phyloP scores from a whole-genome alignment of 2,329 filamentous ascomycete species.

The Bipolaris bicolor region DNA sequence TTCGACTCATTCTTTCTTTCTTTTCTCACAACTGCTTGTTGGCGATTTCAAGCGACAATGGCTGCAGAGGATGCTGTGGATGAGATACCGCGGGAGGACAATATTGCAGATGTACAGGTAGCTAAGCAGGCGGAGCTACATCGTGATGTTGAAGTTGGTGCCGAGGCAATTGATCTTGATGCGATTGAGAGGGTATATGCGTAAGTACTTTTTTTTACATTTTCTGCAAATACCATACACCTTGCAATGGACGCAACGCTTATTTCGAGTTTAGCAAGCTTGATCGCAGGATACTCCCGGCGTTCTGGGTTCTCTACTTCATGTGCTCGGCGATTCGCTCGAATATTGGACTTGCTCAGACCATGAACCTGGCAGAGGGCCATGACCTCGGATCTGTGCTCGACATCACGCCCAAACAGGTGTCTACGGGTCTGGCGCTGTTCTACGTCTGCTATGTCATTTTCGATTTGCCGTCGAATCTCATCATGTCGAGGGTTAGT shows the following conservation, averaged over 20 bases:
- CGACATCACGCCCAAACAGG: constrained; percentile 72
- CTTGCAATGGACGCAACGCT: not conserved
- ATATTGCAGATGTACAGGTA: not conserved
- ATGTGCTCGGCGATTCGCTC: constrained; percentile 89
- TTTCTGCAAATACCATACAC: not conserved
- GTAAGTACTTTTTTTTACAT: constrained; percentile 25
- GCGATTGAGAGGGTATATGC: constrained; percentile 48
- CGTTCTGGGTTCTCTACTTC: constrained; percentile 91
- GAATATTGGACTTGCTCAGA: constrained; percentile 92
- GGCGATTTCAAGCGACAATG: constrained; percentile 20
- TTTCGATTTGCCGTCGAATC: constrained; percentile 86
- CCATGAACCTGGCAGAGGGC: constrained; percentile 75
- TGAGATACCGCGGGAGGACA: not conserved
- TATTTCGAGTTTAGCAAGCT: constrained; percentile 55
- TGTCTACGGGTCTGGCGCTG: constrained; percentile 81
- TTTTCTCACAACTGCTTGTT: not conserved
- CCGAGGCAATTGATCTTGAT: constrained; percentile 43
- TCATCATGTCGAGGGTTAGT: constrained; percentile 84
- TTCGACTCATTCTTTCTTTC: constrained; percentile 18
- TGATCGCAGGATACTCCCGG: constrained; percentile 66
- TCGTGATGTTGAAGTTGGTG: constrained; percentile 43
- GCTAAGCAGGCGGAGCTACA: constrained; percentile 36
- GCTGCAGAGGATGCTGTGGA: constrained; percentile 31
- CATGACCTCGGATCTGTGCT: constrained; percentile 80
- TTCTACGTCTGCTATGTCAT: constrained; percentile 94